Conservation (phyloP, 2,329 filamentous ascomycete genomes). For the Aspergillus thermomutatus region DNA sequence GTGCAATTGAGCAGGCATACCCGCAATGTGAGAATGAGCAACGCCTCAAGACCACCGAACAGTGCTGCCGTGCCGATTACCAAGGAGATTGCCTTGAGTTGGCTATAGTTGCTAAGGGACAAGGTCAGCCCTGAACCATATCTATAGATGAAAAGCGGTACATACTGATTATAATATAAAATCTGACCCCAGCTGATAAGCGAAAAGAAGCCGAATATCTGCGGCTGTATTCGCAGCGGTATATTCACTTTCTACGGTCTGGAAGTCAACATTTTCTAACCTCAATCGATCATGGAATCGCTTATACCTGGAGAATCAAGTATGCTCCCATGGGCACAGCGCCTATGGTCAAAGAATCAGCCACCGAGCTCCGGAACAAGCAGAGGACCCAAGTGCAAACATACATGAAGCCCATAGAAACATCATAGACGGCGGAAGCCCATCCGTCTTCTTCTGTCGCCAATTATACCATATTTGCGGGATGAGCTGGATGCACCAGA, state of each 20-base stretch:
- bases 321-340: slow-evolving; percentile 52
- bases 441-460: slow-evolving; percentile 59
- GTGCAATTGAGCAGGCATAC: slow-evolving; percentile 32
- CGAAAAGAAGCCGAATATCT: slow-evolving; percentile 50
- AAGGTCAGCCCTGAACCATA: slow-evolving; percentile 3
- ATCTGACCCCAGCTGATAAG: slow-evolving; percentile 53
- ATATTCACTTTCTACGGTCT: slow-evolving; percentile 51
- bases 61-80: slow-evolving; percentile 39
- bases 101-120: slow-evolving; percentile 31
- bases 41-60: slow-evolving; percentile 54
- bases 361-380: background rate
- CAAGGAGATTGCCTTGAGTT: slow-evolving; percentile 46
- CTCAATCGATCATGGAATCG: background rate
- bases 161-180: slow-evolving; percentile 50
- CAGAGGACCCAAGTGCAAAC: slow-evolving; percentile 5
- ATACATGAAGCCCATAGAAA: slow-evolving; percentile 59
- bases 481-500: slow-evolving; percentile 40
- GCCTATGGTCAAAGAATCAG: slow-evolving; percentile 21
- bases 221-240: slow-evolving; percentile 53
- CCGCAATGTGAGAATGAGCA: slow-evolving; percentile 56
- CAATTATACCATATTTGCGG: slow-evolving; percentile 61
- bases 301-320: slow-evolving; percentile 46
- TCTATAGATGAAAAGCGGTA: background rate
- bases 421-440: slow-evolving; percentile 59
- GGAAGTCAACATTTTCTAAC: background rate